These are phyloP conservation scores for Ophiostoma australiae DNA, from an alignment of 2,329 filamentous ascomycete genomes.

Conservation along the genomic window DNA sequence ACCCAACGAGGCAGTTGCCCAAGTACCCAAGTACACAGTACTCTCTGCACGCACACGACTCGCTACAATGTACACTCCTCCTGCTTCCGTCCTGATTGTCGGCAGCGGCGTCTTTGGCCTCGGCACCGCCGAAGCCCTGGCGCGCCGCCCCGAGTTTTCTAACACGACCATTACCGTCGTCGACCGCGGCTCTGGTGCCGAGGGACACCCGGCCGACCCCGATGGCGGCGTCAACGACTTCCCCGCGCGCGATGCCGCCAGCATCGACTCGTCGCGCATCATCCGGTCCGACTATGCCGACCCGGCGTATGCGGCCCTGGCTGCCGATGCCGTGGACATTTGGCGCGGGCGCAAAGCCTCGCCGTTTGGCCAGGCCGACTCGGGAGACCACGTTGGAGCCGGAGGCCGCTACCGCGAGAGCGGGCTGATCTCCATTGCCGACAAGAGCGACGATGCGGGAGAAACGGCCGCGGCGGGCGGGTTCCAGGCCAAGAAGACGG, in stretches of 20 bases:
- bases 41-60: not conserved
- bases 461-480: not conserved
- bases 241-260: constrained; percentile 55
- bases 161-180: constrained; percentile 54
- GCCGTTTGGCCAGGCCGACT: constrained; percentile 36
- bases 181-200: constrained; percentile 44
- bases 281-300: constrained; percentile 76
- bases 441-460: constrained; percentile 30
- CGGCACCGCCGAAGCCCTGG: constrained; percentile 61
- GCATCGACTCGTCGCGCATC: constrained; percentile 60
- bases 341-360: constrained; percentile 49
- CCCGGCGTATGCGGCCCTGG: constrained; percentile 68
- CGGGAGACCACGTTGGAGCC: constrained; percentile 51
- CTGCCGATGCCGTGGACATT: constrained; percentile 60
- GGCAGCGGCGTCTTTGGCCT: constrained; percentile 64
- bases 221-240: constrained; percentile 42
- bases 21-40: too few species aligned
- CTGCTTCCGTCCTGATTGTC: constrained; percentile 58
- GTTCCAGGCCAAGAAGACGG: constrained; percentile 36
- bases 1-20: too few species aligned
- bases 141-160: constrained; percentile 54
- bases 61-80: constrained; percentile 28
- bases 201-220: not conserved
- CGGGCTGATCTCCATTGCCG: constrained; percentile 61
- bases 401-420: constrained; percentile 65